Conservation (phyloP, 768 basidiomycete genomes). For the Serendipita vermifera region DNA sequence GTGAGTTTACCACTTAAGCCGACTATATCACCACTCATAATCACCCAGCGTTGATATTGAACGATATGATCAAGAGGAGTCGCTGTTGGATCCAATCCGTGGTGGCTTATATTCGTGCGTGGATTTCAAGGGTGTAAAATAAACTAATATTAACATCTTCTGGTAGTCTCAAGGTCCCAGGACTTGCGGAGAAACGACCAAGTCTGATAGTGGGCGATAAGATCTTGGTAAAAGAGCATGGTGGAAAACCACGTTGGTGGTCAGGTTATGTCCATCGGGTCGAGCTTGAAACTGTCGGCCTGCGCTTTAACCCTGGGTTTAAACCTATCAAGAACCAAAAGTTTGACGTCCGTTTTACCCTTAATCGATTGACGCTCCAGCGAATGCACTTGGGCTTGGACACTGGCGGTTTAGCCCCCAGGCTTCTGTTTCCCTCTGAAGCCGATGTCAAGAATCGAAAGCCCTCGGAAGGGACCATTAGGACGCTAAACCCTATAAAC, state of each 20-base stretch:
- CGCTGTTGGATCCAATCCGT: constrained; percentile 12
- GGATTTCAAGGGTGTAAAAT: too few relatives aligned
- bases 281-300: constrained; percentile 35
- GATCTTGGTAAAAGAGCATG: constrained; percentile 29
- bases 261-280: constrained; percentile 47
- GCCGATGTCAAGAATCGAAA: constrained; percentile 20
- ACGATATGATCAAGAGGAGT: constrained; percentile 23
- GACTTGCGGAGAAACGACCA: constrained; percentile 45
- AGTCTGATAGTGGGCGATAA: constrained; percentile 42
- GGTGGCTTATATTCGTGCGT: constrained; percentile 15
- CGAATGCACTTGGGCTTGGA: constrained; percentile 49
- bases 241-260: constrained; percentile 36
- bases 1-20: constrained; percentile 24
- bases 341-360: constrained; percentile 39
- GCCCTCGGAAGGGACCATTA: constrained; percentile 15
- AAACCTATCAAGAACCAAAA: constrained; percentile 24
- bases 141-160: too few relatives aligned
- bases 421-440: constrained; percentile 38
- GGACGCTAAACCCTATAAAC: constrained; percentile 25
- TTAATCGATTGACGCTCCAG: constrained; percentile 42
- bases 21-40: not conserved
- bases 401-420: constrained; percentile 30
- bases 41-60: constrained; percentile 19
- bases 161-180: constrained; percentile 33
- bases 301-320: constrained; percentile 38